Base-by-base conservation (phyloP, 1,284 basidiomycete genomes). In the Cystobasidium sp. region DNA sequence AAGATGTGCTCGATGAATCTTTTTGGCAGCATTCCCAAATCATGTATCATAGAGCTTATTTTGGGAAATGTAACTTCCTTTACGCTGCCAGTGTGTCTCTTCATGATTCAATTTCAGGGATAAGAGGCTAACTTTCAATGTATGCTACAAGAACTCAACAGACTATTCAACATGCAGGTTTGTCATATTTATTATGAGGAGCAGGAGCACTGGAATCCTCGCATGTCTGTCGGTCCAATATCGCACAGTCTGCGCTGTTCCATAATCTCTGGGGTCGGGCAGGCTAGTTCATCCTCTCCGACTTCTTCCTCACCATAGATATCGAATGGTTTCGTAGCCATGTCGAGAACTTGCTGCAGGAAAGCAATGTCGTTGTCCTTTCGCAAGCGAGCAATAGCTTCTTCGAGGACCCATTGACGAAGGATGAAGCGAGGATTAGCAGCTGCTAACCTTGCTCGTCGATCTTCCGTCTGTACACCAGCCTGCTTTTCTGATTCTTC, bases 201-300 rank as follows among this genome's bases (percentile, higher is more conserved):
- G 62, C 94, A 97, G 77, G 91, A 93, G 82, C 94, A 97, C 81
- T 96, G 93, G 85, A 94, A 95, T 0, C 94, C 94, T 31, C 95
- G 83, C 86, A 93, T 86, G 76, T 83, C 85, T 80, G 85, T 87
- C 41, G 88, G 88, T 1, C 94, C 94, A 52, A 93, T 83, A 12
- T 89, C 88, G 81, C 93, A 96, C 76, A 90, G 88, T 75, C 91
- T 84, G 75, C 88, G 84, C 81, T 93, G 91, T 79, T 93, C 91
- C 77, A 81, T 85, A 68, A 87, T 86, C 81, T 92, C 91, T 3
- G 83, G 83, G 71, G 84, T 85, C 22, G 89, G 80, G 24, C 49
- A 46, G 56, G 85, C 83, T 24, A 78, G 75, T 22, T 86, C 1
- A 24, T 46, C 43, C 22, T 83, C 22, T 76, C 53, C 79, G n/a